phyloP scores from a whole-genome alignment of 768 basidiomycete genomes.

The Lactarius sp. region DNA sequence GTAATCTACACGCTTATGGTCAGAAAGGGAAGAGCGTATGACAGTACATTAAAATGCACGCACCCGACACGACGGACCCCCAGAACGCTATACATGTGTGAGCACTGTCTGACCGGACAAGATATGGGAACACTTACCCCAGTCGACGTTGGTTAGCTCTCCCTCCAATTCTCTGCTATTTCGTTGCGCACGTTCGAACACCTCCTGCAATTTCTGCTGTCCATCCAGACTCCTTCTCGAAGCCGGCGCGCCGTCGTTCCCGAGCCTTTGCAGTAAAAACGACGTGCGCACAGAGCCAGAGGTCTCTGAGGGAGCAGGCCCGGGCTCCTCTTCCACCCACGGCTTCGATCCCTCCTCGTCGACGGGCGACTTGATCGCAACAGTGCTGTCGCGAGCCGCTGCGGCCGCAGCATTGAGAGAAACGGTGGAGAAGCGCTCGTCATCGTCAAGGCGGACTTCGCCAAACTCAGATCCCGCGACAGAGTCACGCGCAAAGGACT shows the following conservation, averaged over 20 bases:
- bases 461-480: conserved; percentile 37
- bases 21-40: conserved; percentile 1
- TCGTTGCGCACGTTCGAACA: conserved; percentile 63
- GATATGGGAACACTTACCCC: conserved; percentile 49
- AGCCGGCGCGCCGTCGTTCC: conserved; percentile 36
- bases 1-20: conserved; percentile 54
- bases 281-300: conserved; percentile 47
- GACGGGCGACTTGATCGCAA: conserved; percentile 27
- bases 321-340: conserved; percentile 25
- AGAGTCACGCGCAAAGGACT: conserved; percentile 20
- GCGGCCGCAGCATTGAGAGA: conserved; percentile 33
- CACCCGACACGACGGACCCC: conserved; percentile 89
- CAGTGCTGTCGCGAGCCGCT: conserved; percentile 30
- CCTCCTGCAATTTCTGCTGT: conserved; percentile 68
- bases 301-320: conserved; percentile 56
- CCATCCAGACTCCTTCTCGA: conserved; percentile 55
- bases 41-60: conserved; percentile 19
- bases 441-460: conserved; percentile 53
- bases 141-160: conserved; percentile 56
- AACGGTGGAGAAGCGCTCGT: conserved; percentile 56
- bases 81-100: conserved; percentile 66
- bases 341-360: conserved; percentile 29
- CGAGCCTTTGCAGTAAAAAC: conserved; percentile 51
- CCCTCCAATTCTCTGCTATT: conserved; percentile 38
- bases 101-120: conserved; percentile 5